phyloP scores from a whole-genome alignment of 1,139 yeast species.

The Kluyveromyces marxianus region DNA sequence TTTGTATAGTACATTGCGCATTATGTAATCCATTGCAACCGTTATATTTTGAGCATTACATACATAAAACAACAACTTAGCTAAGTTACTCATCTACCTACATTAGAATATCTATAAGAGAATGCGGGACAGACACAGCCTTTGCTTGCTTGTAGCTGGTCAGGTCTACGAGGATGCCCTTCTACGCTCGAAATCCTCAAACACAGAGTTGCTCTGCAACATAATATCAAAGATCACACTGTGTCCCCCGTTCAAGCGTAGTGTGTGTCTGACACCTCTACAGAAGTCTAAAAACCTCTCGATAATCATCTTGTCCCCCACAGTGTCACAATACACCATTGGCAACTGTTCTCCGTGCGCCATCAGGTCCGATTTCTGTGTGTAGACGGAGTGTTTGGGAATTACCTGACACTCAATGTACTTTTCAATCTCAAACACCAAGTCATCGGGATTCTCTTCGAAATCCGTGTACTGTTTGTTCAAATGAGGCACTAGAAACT shows the following conservation, averaged over 20 bases:
- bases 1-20: no score
- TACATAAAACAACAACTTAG: no score
- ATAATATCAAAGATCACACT: conserved; percentile 38
- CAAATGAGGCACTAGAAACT: conserved; percentile 20
- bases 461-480: conserved; percentile 29
- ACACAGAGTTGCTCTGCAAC: conserved; percentile 33
- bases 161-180: no score
- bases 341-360: conserved; percentile 5
- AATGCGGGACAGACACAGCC: background rate
- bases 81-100: no score
- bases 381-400: conserved; percentile 14
- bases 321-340: conserved; percentile 11
- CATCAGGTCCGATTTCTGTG: conserved; percentile 3
- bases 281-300: conserved; percentile 34
- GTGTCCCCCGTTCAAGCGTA: conserved; percentile 40
- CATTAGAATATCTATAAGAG: no score
- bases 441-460: conserved; percentile 29
- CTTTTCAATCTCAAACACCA: conserved; percentile 27
- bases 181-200: conserved; percentile 30
- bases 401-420: conserved; percentile 27
- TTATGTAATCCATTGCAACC: no score
- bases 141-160: conserved; percentile 9
- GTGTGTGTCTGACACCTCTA: conserved; percentile 34
- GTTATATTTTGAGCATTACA: no score
- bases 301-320: conserved; percentile 18